A percentile compares a stretch with the other conserved stretches of the same genome.
These are phyloP conservation scores for Penicillium sp. DNA, from an alignment of 2,329 filamentous ascomycete species.

Conservation along the genomic window DNA sequence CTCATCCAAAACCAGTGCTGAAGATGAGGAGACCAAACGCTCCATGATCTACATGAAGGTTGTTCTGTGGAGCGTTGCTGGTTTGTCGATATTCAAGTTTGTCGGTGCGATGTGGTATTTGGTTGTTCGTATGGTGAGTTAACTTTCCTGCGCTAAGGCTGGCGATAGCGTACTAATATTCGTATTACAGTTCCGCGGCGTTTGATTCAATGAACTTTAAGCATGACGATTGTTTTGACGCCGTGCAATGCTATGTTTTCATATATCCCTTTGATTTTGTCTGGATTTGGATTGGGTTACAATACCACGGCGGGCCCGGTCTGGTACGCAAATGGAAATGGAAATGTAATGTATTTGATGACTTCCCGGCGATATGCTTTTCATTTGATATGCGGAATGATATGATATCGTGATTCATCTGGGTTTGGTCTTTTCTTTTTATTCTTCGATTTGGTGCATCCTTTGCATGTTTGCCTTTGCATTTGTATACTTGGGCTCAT, in stretches of 20 bases:
- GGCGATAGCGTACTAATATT: slow-evolving; percentile 21
- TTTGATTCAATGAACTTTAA: slow-evolving; percentile 26
- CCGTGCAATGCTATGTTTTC: slow-evolving; percentile 13
- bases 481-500: not conserved
- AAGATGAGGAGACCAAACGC: slow-evolving; percentile 45
- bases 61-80: slow-evolving; percentile 82
- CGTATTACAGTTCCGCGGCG: slow-evolving; percentile 43
- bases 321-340: slow-evolving; percentile 14
- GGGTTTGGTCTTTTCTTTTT: not conserved
- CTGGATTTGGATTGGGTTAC: slow-evolving; percentile 9
- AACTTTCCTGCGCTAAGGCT: not conserved
- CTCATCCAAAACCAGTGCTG: slow-evolving; percentile 19
- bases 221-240: slow-evolving; percentile 11
- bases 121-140: slow-evolving; percentile 73
- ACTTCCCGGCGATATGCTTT: slow-evolving; percentile 7
- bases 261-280: slow-evolving; percentile 15
- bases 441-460: not conserved
- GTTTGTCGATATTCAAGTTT: slow-evolving; percentile 74
- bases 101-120: slow-evolving; percentile 85
- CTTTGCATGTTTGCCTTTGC: slow-evolving; percentile 7
- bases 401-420: slow-evolving; percentile 9
- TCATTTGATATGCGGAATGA: slow-evolving; percentile 8
- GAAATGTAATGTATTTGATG: slow-evolving; percentile 21
- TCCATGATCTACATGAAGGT: slow-evolving; percentile 77
- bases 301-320: slow-evolving; percentile 27